Base-by-base conservation (phyloP, 2,329 filamentous ascomycete species). In the Fusarium xylarioides region DNA sequence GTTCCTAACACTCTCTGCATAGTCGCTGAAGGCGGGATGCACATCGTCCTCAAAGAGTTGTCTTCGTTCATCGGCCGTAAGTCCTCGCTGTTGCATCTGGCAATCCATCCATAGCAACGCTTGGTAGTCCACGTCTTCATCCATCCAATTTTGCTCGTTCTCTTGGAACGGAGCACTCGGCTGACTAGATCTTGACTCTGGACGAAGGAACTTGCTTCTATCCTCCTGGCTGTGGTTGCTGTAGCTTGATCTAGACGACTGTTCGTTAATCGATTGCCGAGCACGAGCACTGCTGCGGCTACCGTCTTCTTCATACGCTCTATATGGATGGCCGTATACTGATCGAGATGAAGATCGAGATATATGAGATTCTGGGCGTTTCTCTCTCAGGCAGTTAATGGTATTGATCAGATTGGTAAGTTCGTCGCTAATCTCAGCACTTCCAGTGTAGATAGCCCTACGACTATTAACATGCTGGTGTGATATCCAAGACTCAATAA, bases 401-500 rank as follows among this genome's bases (percentile, higher is more conserved):
- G 59, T 26, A 5, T 38, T 12, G 18, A 55, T 40, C 34, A 74
- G 15, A 32, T 42, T 46, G 5, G 30, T 18, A 19, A 79, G 68
- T 34, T 63, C 44, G 8, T 55, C 21, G 11, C 63, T 66, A 10
- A 79, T 40, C 21, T n/a, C 26, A 6, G 63, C 44, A 43, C 77
- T 77, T 30, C 38, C 47, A 9, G 55, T 42, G 28, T 61, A 30
- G 28, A 76, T 49, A 14, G 47, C 59, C 18, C 34, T 54, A 26
- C 56, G 50, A 44, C 50, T 46, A n/a, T 75, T 55, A 35, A 30
- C 23, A 43, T 68, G 55, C 19, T 71, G 32, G 82, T 80, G 26
- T 79, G 78, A 10, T 50, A 86, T 83, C 85, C 86, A 88, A 11
- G 81, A 80, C 28, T 86, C 82, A 2, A 88, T 76, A 34, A 86